These are phyloP conservation scores for Talaromyces trachyspermus DNA, from an alignment of 495 filamentous ascomycete species.

Conservation along the genomic window DNA sequence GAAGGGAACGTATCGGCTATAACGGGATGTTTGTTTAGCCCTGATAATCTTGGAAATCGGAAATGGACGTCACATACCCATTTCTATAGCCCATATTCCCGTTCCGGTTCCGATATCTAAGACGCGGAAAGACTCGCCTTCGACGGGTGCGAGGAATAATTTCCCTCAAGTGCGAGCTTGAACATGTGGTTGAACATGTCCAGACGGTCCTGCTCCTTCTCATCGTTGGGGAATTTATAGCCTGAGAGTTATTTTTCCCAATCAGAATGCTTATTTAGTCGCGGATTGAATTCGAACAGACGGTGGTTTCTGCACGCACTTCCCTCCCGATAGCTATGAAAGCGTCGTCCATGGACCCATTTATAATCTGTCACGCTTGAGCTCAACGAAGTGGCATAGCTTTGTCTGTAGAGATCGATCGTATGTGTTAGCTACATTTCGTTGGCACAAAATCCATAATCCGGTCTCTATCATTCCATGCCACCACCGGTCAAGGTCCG, in stretches of 20 bases:
- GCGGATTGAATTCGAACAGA: not conserved
- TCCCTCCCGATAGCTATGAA: slow-evolving; percentile 51
- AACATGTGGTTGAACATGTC: slow-evolving; percentile 52
- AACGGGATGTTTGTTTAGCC: not conserved
- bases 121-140: slow-evolving; percentile 24
- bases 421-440: not conserved
- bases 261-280: not conserved
- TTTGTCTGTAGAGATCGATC: not conserved
- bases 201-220: slow-evolving; percentile 54
- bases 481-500: no score
- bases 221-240: slow-evolving; percentile 11
- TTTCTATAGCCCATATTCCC: slow-evolving; percentile 44
- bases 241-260: not conserved
- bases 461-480: no score
- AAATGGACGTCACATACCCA: slow-evolving; percentile 19
- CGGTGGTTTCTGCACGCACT: slow-evolving; percentile 35
- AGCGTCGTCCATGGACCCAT: slow-evolving; percentile 53
- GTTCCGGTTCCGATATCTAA: slow-evolving; percentile 47
- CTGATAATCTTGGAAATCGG: not conserved
- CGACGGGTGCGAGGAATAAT: slow-evolving; percentile 35
- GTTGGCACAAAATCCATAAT: not conserved
- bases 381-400: slow-evolving; percentile 15
- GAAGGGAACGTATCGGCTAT: not conserved
- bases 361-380: slow-evolving; percentile 25
- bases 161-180: slow-evolving; percentile 28